A percentile compares a stretch with the other conserved stretches of the same genome.
Conservation (phyloP, 139 green algal genomes). For the Gonium pectorale region DNA sequence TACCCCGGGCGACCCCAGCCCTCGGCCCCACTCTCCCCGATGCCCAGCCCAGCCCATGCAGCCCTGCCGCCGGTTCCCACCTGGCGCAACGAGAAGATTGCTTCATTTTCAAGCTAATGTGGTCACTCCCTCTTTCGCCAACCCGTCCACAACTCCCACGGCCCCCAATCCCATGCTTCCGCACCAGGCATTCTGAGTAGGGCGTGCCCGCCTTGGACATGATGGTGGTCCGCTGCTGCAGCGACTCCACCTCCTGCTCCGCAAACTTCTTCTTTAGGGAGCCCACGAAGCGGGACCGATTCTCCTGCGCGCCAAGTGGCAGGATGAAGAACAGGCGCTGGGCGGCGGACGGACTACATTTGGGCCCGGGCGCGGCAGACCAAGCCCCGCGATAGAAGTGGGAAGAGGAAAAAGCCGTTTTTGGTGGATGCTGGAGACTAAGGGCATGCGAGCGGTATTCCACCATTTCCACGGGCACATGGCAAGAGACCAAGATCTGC, state of each 20-base stretch:
- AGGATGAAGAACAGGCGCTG: background rate
- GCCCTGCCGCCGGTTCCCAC: too few species aligned
- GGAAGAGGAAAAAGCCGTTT: too few species aligned
- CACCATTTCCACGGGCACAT: too few species aligned
- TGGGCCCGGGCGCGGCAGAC: too few species aligned
- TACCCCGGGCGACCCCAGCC: too few species aligned
- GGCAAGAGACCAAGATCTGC: too few species aligned
- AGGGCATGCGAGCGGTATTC: too few species aligned
- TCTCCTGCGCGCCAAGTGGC: constrained; percentile 50
- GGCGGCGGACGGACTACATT: background rate
- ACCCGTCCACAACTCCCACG: background rate
- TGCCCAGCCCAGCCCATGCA: too few species aligned
- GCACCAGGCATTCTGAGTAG: constrained; percentile 62
- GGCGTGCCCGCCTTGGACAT: constrained; percentile 21
- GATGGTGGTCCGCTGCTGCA: constrained; percentile 56
- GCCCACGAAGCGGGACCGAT: constrained; percentile 62
- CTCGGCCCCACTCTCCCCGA: too few species aligned
- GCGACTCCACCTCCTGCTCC: constrained; percentile 61
- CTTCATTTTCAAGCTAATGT: background rate
- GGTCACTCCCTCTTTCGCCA: background rate
- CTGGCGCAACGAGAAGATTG: too few species aligned
- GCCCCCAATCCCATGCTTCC: background rate
- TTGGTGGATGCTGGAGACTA: too few species aligned
- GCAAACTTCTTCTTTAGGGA: constrained; percentile 71
- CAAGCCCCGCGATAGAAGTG: too few species aligned